Conservation (phyloP, 768 basidiomycete species). For the Sistotremastrum suecicum region DNA sequence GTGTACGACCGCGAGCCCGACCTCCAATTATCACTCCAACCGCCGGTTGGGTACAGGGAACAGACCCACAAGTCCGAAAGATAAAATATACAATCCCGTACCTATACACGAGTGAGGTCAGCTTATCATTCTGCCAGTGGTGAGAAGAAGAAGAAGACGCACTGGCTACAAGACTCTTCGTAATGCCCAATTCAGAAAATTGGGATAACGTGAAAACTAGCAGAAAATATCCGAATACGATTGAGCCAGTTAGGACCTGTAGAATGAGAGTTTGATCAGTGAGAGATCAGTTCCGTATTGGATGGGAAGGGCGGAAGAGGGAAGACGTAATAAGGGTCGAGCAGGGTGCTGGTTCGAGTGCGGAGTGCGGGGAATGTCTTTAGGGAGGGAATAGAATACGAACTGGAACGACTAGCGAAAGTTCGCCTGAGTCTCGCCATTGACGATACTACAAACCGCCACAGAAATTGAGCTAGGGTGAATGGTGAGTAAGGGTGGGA, state of each 20-base stretch:
- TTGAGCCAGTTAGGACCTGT: slow-evolving; percentile 45
- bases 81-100: slow-evolving; percentile 52
- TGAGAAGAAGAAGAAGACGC: slow-evolving; percentile 9
- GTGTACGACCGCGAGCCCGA: too few species aligned
- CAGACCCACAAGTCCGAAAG: slow-evolving; percentile 63
- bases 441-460: slow-evolving; percentile 40
- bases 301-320: neutral
- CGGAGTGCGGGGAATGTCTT: too few species aligned
- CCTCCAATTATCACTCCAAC: too few species aligned
- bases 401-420: slow-evolving; percentile 56
- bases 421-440: slow-evolving; percentile 57
- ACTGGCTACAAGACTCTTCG: slow-evolving; percentile 54
- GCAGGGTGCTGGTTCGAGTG: too few species aligned
- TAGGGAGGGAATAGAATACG: neutral
- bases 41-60: slow-evolving; percentile 41
- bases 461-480: neutral
- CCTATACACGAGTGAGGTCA: slow-evolving; percentile 25
- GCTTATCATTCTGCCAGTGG: neutral
- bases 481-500: neutral
- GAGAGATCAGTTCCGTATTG: neutral
- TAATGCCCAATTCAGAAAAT: slow-evolving; percentile 51
- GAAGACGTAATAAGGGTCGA: neutral
- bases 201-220: slow-evolving; percentile 49
- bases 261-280: neutral
- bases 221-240: slow-evolving; percentile 54